Evolutionary conservation across 331 rosid species (phyloP).

Genomic region (Telfairia occidentalis): DNA sequence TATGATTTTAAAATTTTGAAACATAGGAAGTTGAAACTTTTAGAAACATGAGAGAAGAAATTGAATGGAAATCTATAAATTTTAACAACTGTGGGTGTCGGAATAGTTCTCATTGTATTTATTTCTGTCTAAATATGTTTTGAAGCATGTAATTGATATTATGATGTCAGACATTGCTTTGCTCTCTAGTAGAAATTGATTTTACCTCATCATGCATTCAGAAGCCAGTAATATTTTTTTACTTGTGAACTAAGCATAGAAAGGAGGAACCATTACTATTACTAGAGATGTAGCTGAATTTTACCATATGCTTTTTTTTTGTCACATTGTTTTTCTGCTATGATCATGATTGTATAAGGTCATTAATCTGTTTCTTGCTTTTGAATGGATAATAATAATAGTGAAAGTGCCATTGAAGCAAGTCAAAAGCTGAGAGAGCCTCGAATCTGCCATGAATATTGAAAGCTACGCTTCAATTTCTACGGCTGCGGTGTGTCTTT

Average conservation of each 20-base stretch:
- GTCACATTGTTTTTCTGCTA: not conserved
- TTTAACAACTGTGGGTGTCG: not conserved
- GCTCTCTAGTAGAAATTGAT: not conserved
- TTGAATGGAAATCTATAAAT: no score
- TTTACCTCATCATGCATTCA: not conserved
- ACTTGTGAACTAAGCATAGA: not conserved
- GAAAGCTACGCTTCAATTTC: slow-evolving; percentile 2
- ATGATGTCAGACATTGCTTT: not conserved
- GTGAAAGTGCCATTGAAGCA: not conserved
- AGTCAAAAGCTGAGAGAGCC: slow-evolving; percentile 1
- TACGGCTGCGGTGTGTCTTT: not conserved
- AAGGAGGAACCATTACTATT: no score
- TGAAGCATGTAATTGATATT: not conserved
- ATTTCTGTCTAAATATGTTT: not conserved
- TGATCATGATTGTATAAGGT: not conserved
- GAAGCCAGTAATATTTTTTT: not conserved
- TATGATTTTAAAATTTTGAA: not conserved
- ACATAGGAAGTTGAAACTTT: not conserved
- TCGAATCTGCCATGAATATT: slow-evolving; percentile 10
- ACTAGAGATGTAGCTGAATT: not conserved
- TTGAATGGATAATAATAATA: not conserved
- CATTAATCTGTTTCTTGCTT: not conserved
- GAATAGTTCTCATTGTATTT: not conserved
- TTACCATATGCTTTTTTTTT: not conserved
- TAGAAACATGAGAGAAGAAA: not conserved